phyloP scores from a whole-genome alignment of 768 basidiomycete species.

The Auricularia cornea region DNA sequence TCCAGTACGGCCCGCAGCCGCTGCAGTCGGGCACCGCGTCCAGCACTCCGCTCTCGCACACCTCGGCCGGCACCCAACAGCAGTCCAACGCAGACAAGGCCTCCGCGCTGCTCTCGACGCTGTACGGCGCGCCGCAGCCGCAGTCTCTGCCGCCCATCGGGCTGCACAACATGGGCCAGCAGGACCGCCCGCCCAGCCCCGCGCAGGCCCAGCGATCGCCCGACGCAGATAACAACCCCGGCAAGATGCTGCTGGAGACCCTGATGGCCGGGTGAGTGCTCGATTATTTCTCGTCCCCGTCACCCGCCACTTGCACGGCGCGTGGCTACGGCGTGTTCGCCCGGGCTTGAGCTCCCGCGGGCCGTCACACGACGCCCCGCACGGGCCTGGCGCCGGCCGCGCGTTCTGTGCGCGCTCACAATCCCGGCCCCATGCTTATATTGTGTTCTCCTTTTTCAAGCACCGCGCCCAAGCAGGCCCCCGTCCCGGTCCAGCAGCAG shows the following conservation, averaged over 20 bases:
- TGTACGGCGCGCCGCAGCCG: conserved; percentile 36
- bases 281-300: not conserved
- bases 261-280: conserved; percentile 68
- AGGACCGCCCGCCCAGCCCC: conserved; percentile 17
- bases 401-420: not conserved
- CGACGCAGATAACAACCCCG: conserved; percentile 67
- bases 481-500: not conserved
- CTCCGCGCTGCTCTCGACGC: conserved; percentile 63
- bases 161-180: conserved; percentile 10
- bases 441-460: not conserved
- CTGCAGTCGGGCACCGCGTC: conserved; percentile 16
- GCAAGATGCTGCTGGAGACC: conserved; percentile 70
- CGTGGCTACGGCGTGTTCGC: not conserved
- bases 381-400: not conserved
- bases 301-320: not conserved
- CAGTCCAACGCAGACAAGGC: conserved; percentile 52
- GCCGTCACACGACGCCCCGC: too few species aligned
- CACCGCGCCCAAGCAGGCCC: not conserved
- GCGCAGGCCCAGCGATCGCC: conserved; percentile 19
- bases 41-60: not conserved
- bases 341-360: too few species aligned
- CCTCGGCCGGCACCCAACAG: conserved; percentile 30
- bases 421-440: not conserved
- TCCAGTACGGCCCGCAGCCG: conserved; percentile 15
- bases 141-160: conserved; percentile 23